phyloP scores from a whole-genome alignment of 305 asterid species.

The Solanum hybrid region DNA sequence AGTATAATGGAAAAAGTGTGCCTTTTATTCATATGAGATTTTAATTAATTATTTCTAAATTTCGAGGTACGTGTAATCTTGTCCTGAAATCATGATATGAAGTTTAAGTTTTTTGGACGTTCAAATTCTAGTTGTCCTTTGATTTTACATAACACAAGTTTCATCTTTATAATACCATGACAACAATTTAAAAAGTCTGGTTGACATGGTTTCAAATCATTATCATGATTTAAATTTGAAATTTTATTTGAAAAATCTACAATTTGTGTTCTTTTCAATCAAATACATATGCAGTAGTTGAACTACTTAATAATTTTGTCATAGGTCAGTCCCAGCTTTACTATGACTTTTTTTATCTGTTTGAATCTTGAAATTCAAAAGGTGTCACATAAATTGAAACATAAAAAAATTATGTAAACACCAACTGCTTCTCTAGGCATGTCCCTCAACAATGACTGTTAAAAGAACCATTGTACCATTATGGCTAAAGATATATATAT shows the following conservation, averaged over 20 bases:
- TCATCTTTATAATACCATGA: not conserved
- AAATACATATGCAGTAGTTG: not conserved
- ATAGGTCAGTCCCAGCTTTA: not conserved
- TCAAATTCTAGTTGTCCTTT: not conserved
- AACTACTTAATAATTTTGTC: too few species aligned
- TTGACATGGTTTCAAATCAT: not conserved
- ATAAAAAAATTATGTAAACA: not conserved
- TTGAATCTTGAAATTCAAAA: too few species aligned
- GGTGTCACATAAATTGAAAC: not conserved
- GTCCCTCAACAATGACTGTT: not conserved
- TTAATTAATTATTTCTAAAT: too few species aligned
- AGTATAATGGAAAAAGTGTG: not conserved
- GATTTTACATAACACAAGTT: not conserved
- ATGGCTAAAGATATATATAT: not conserved
- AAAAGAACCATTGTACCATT: not conserved
- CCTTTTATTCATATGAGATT: not conserved
- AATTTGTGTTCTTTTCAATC: not conserved
- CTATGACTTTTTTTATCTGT: not conserved
- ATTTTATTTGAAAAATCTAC: not conserved
- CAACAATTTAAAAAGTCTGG: not conserved
- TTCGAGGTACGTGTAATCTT: too few species aligned
- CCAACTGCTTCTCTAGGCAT: not conserved
- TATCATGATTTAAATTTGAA: not conserved
- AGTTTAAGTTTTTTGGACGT: not conserved
- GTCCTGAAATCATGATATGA: not conserved